Conservation (phyloP, 2,329 filamentous ascomycete genomes). For the Trichothecium sympodiale region DNA sequence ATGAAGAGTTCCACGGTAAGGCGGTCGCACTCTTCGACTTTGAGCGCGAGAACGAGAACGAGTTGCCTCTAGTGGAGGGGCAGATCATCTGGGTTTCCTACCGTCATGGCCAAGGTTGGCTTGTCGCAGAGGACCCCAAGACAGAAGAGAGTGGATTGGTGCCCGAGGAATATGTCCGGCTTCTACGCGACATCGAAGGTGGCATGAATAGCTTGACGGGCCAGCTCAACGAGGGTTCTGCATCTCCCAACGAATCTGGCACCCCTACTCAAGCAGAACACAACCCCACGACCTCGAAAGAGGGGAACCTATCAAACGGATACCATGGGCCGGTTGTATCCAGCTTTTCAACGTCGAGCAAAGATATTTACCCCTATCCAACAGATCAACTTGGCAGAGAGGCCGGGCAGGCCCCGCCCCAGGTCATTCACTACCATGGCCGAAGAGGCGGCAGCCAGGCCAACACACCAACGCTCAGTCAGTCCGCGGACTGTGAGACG, state of each 20-base stretch:
- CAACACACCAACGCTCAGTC: slow-evolving; percentile 48
- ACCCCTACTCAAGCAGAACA: slow-evolving; percentile 54
- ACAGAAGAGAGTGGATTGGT: slow-evolving; percentile 91
- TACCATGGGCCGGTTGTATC: slow-evolving; percentile 59
- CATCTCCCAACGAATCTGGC: slow-evolving; percentile 42
- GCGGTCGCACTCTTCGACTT: slow-evolving; percentile 95
- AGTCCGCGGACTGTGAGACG: slow-evolving; percentile 36
- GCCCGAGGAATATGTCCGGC: slow-evolving; percentile 88
- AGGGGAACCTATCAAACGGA: slow-evolving; percentile 41
- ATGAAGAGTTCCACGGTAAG: slow-evolving; percentile 96
- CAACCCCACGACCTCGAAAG: slow-evolving; percentile 34
- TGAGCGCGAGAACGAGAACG: slow-evolving; percentile 89
- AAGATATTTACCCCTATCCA: slow-evolving; percentile 57
- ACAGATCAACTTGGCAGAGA: slow-evolving; percentile 53
- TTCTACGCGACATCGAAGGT: slow-evolving; percentile 87
- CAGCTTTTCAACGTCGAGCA: slow-evolving; percentile 60
- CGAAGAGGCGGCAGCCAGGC: slow-evolving; percentile 57
- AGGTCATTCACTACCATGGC: slow-evolving; percentile 57
- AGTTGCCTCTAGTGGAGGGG: slow-evolving; percentile 82
- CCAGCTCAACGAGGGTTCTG: slow-evolving; percentile 41
- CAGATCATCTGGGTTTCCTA: slow-evolving; percentile 97
- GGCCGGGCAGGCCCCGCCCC: slow-evolving; percentile 50
- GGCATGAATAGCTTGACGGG: slow-evolving; percentile 66
- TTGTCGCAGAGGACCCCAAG: slow-evolving; percentile 91
- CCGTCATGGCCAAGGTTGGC: slow-evolving; percentile 90